These are phyloP conservation scores for Trypanosoma avium DNA, from an alignment of 208 protist species.

Conservation along the genomic window DNA sequence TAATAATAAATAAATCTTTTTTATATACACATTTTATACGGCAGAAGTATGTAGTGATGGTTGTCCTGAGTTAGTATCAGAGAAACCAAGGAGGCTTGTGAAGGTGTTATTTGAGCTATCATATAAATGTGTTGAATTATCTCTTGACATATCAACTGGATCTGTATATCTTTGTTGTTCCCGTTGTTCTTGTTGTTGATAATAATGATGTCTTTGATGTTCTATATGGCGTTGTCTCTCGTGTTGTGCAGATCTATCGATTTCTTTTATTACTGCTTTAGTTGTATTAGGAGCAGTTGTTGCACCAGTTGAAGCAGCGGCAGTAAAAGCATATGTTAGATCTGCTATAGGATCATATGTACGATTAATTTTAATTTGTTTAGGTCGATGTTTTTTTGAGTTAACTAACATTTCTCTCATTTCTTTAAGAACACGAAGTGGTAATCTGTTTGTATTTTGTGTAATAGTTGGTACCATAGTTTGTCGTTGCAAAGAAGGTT, in stretches of 20 bases:
- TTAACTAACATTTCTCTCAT: conserved; percentile 14
- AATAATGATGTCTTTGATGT: background rate
- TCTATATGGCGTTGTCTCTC: background rate
- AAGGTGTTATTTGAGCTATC: conserved; percentile 57
- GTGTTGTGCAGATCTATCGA: background rate
- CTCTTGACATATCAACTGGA: background rate
- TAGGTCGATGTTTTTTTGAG: background rate
- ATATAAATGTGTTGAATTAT: background rate
- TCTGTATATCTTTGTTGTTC: background rate
- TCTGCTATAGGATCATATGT: too few species aligned
- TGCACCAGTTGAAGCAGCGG: background rate
- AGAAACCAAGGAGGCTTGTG: conserved; percentile 68
- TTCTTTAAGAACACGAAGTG: conserved; percentile 17
- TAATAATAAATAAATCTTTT: too few species aligned
- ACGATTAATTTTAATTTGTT: background rate
- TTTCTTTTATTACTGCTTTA: background rate
- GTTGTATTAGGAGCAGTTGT: background rate
- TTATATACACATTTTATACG: too few species aligned
- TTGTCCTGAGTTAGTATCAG: conserved; percentile 49
- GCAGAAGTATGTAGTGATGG: conserved; percentile 12
- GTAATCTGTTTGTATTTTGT: conserved; percentile 13
- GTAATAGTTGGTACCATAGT: background rate
- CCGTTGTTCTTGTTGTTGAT: background rate
- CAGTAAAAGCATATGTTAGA: background rate
- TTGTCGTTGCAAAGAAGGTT: background rate